phyloP scores from a whole-genome alignment of 306 rosid species.

The Senna tora region DNA sequence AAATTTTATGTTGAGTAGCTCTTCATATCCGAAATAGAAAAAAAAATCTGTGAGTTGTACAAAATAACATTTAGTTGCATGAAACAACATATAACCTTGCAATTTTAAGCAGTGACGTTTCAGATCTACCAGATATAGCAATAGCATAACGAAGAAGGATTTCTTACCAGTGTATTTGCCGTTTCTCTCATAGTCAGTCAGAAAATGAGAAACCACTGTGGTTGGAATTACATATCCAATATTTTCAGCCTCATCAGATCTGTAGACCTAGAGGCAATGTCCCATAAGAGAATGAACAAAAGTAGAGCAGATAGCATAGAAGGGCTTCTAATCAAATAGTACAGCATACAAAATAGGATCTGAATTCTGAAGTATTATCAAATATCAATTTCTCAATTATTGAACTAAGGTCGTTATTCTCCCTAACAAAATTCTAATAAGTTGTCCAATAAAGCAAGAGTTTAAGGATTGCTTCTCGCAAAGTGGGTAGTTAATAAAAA shows the following conservation, averaged over 20 bases:
- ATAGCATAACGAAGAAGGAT: slow-evolving; percentile 34
- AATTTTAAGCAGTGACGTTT: slow-evolving; percentile 19
- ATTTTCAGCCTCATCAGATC: slow-evolving; percentile 98
- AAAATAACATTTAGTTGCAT: slow-evolving; percentile 21
- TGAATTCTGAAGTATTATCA: slow-evolving; percentile 5
- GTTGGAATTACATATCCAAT: slow-evolving; percentile 98
- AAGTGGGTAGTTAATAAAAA: not conserved
- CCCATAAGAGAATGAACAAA: slow-evolving; percentile 50
- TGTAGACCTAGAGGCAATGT: slow-evolving; percentile 84
- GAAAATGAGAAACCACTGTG: slow-evolving; percentile 94
- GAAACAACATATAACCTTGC: slow-evolving; percentile 26
- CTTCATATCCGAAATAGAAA: slow-evolving; percentile 14
- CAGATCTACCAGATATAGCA: slow-evolving; percentile 33
- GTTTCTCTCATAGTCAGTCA: slow-evolving; percentile 83
- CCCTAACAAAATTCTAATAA: slow-evolving; percentile 16
- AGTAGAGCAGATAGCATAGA: slow-evolving; percentile 3
- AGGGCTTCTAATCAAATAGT: slow-evolving; percentile 24
- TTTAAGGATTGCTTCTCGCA: not conserved
- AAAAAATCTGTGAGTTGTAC: slow-evolving; percentile 11
- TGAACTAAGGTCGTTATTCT: slow-evolving; percentile 21
- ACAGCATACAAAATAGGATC: slow-evolving; percentile 24
- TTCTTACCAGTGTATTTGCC: slow-evolving; percentile 90
- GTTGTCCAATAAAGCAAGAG: slow-evolving; percentile 24
- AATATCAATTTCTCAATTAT: slow-evolving; percentile 29
- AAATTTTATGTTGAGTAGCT: slow-evolving; percentile 20